A percentile compares a stretch with the other conserved stretches of the same genome.
These are phyloP conservation scores for Trichoderma sp. DNA, from an alignment of 2,329 filamentous ascomycete genomes.

Conservation along the genomic window DNA sequence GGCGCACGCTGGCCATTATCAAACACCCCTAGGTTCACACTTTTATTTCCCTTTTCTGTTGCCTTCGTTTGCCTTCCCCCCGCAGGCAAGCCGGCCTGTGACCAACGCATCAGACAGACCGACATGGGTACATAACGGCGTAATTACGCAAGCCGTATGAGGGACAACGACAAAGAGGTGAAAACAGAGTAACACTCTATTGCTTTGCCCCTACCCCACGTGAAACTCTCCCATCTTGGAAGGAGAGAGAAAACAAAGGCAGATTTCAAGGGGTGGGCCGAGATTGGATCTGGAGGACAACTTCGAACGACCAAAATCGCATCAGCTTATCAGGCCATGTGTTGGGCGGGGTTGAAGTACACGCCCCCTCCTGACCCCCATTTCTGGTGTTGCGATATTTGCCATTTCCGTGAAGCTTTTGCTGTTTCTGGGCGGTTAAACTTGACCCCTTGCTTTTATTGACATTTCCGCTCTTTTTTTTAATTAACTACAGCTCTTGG, in stretches of 20 bases:
- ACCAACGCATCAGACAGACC: conserved; percentile 7
- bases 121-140: not conserved
- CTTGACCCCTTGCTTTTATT: not conserved
- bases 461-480: not conserved
- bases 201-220: not conserved
- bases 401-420: not conserved
- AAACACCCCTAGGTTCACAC: not conserved
- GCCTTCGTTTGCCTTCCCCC: not conserved
- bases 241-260: not conserved
- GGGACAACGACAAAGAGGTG: not conserved
- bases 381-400: not conserved
- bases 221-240: not conserved
- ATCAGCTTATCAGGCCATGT: not conserved
- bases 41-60: not conserved
- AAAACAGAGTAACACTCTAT: not conserved
- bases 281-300: not conserved
- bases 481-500: not conserved
- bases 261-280: not conserved
- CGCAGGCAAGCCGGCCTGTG: not conserved
- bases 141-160: not conserved
- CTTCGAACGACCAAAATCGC: not conserved
- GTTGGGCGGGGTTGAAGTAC: not conserved
- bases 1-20: not conserved
- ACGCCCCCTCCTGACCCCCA: not conserved
- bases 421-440: not conserved